These are phyloP conservation scores for Geotrichum australiense DNA, from an alignment of 1,139 yeast genomes.

Conservation along the genomic window DNA sequence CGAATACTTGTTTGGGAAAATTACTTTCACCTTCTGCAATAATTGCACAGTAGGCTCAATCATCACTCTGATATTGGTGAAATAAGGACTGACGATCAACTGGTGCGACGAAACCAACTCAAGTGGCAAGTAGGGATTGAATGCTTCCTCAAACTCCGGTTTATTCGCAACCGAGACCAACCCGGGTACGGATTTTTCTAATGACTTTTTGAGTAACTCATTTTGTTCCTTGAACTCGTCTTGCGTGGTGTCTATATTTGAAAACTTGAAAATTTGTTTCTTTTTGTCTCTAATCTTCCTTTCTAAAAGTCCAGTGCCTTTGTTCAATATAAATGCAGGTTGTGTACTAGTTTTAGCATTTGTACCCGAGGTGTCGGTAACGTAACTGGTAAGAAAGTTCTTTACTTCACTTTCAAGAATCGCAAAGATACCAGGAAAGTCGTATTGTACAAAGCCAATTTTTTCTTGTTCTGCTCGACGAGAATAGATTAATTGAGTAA, in stretches of 20 bases:
- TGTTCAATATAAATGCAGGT: slow-evolving; percentile 4
- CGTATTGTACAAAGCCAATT: slow-evolving; percentile 33
- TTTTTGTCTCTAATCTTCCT: slow-evolving; percentile 19
- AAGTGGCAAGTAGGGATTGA: slow-evolving; percentile 19
- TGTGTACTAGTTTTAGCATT: neutral
- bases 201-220: slow-evolving; percentile 24
- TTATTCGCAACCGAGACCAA: slow-evolving; percentile 27
- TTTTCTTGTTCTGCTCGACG: slow-evolving; percentile 21
- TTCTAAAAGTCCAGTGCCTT: slow-evolving; percentile 13
- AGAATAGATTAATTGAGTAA: slow-evolving; percentile 37
- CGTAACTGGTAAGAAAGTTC: slow-evolving; percentile 50
- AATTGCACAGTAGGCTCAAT: slow-evolving; percentile 55
- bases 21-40: slow-evolving; percentile 43
- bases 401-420: slow-evolving; percentile 53
- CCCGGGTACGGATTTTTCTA: slow-evolving; percentile 35
- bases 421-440: slow-evolving; percentile 52
- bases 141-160: slow-evolving; percentile 10
- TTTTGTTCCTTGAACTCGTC: slow-evolving; percentile 26
- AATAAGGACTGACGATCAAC: slow-evolving; percentile 62
- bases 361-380: slow-evolving; percentile 24
- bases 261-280: slow-evolving; percentile 24
- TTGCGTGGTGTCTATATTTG: slow-evolving; percentile 25
- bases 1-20: slow-evolving; percentile 30
- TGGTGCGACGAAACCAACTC: slow-evolving; percentile 39
- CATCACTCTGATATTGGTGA: slow-evolving; percentile 77